These are phyloP conservation scores for Fusarium xylarioides DNA, from an alignment of 2,329 filamentous ascomycete genomes.

Conservation along the genomic window DNA sequence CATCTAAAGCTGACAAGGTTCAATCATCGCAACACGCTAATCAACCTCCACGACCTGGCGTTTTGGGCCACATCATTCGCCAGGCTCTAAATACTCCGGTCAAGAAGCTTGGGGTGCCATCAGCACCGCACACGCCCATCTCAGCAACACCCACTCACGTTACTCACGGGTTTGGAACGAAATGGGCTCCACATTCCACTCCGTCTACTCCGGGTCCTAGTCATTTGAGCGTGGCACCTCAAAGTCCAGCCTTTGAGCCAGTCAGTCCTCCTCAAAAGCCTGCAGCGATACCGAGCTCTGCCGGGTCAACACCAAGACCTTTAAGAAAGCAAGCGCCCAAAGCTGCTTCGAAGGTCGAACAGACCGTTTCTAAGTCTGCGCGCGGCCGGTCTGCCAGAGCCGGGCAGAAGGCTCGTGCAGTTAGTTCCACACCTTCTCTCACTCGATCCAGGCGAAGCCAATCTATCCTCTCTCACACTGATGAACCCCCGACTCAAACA, in stretches of 20 bases:
- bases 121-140: conserved; percentile 50
- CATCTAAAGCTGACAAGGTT: conserved; percentile 40
- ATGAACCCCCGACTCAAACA: conserved; percentile 59
- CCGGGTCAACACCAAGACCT: conserved; percentile 42
- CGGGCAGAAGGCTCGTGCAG: conserved; percentile 47
- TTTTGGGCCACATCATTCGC: conserved; percentile 55
- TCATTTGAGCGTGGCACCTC: conserved; percentile 49
- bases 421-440: conserved; percentile 49
- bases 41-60: conserved; percentile 49
- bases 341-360: conserved; percentile 37
- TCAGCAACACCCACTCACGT: conserved; percentile 43
- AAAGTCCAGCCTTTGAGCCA: conserved; percentile 66
- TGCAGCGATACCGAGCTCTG: conserved; percentile 48
- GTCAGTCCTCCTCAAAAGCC: conserved; percentile 62
- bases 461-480: conserved; percentile 57
- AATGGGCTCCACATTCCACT: conserved; percentile 66
- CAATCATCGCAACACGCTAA: conserved; percentile 43
- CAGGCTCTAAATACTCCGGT: conserved; percentile 49
- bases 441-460: conserved; percentile 53
- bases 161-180: conserved; percentile 59
- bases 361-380: conserved; percentile 31
- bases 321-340: conserved; percentile 50
- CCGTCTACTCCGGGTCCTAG: conserved; percentile 64
- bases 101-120: conserved; percentile 45
- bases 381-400: conserved; percentile 51